A percentile compares a stretch with the other conserved stretches of the same genome.
Conservation (phyloP, 2,329 filamentous ascomycete species). For the Sarocladiaceae sp. region DNA sequence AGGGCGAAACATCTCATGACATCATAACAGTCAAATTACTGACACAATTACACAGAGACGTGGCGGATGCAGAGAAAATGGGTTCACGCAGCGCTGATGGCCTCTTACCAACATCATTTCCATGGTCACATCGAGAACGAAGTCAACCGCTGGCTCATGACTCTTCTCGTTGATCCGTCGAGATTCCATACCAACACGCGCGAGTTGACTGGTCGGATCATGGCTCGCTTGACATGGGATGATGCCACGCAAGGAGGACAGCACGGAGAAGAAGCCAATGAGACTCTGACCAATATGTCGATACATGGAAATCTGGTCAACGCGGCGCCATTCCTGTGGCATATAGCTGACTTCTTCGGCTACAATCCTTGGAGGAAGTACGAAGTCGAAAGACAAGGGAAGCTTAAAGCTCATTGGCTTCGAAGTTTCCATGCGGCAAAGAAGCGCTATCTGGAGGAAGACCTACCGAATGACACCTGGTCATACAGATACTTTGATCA, state of each 20-base stretch:
- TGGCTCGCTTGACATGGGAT: slow-evolving; percentile 46
- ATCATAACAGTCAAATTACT: neutral
- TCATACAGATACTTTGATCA: slow-evolving; percentile 43
- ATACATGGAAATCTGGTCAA: slow-evolving; percentile 48
- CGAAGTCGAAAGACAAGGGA: slow-evolving; percentile 37
- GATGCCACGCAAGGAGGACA: slow-evolving; percentile 40
- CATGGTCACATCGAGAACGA: slow-evolving; percentile 45
- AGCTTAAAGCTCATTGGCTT: slow-evolving; percentile 43
- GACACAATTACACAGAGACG: slow-evolving; percentile 27
- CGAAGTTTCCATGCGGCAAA: slow-evolving; percentile 36
- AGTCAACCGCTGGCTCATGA: slow-evolving; percentile 39
- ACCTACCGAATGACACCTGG: slow-evolving; percentile 43
- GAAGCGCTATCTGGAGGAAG: slow-evolving; percentile 32
- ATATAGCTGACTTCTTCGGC: slow-evolving; percentile 32
- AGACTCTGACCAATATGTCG: slow-evolving; percentile 45
- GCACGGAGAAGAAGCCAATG: slow-evolving; percentile 42
- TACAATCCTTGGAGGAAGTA: slow-evolving; percentile 44
- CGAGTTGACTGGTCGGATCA: slow-evolving; percentile 46
- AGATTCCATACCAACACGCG: slow-evolving; percentile 41
- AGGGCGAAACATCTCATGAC: neutral
- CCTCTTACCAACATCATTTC: slow-evolving; percentile 35
- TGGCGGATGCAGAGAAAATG: slow-evolving; percentile 48
- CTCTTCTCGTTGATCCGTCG: slow-evolving; percentile 40
- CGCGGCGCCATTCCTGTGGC: slow-evolving; percentile 44
- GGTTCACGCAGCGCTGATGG: slow-evolving; percentile 45